Percentiles rank a stretch among this genome's conserved stretches.
Evolutionary conservation across 2,329 filamentous ascomycete species (phyloP).

Genomic region (Alternaria postmessia): DNA sequence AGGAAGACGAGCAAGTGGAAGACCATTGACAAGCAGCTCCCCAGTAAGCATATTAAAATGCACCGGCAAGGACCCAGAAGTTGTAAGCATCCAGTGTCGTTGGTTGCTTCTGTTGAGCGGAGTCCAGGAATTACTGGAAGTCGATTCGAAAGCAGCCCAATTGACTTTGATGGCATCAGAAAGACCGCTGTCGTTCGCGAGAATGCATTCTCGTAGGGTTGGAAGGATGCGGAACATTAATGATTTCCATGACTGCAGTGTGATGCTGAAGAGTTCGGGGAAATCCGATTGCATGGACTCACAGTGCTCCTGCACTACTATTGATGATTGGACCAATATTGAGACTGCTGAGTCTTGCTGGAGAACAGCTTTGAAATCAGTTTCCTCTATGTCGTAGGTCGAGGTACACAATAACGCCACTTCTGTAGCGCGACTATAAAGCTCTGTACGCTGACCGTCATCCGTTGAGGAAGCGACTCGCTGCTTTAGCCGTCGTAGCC

Average conservation of each 20-base stretch:
- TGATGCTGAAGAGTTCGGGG: slow-evolving; percentile 7
- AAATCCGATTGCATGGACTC: slow-evolving; percentile 1
- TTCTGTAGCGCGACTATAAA: slow-evolving; percentile 50
- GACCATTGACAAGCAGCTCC: slow-evolving; percentile 62
- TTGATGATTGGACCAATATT: slow-evolving; percentile 31
- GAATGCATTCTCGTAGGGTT: slow-evolving; percentile 11
- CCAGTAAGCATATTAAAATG: slow-evolving; percentile 63
- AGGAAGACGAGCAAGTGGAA: slow-evolving; percentile 59
- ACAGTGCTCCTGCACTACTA: slow-evolving; percentile 30
- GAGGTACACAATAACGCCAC: slow-evolving; percentile 54
- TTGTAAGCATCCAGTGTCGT: slow-evolving; percentile 47
- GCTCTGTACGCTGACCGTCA: slow-evolving; percentile 36
- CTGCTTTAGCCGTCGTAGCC: slow-evolving; percentile 49
- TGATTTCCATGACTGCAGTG: slow-evolving; percentile 26
- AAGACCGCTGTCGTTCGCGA: slow-evolving; percentile 13
- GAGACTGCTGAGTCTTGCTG: slow-evolving; percentile 19
- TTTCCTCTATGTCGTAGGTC: slow-evolving; percentile 57
- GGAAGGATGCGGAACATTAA: slow-evolving; percentile 17
- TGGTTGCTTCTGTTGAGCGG: slow-evolving; percentile 5
- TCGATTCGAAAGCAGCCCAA: slow-evolving; percentile 33
- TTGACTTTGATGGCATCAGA: slow-evolving; percentile 23
- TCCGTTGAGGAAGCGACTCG: slow-evolving; percentile 33
- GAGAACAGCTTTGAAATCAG: slow-evolving; percentile 42
- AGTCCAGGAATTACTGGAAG: slow-evolving; percentile 15
- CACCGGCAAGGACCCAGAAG: slow-evolving; percentile 15